Percentiles rank a stretch among this genome's conserved stretches.
Conservation (phyloP, 805 yeast genomes). For the Sungouiozyma intestinalis region DNA sequence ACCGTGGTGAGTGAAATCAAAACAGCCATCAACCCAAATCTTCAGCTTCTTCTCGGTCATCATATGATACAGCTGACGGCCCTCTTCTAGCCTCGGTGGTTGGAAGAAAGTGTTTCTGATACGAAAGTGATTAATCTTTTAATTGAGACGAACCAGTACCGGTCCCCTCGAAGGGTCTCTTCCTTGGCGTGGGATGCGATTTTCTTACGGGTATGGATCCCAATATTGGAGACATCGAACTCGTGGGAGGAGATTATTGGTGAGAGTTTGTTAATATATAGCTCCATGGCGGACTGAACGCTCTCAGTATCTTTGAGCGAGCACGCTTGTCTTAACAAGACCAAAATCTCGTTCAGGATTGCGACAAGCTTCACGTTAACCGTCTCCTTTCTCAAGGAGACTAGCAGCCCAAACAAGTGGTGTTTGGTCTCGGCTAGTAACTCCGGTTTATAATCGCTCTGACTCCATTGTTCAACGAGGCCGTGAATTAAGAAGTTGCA, state of each 20-base stretch:
- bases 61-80: constrained; percentile 4
- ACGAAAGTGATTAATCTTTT: constrained; percentile 59
- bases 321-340: not conserved
- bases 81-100: not conserved
- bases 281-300: not conserved
- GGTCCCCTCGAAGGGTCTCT: constrained; percentile 33
- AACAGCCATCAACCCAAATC: constrained; percentile 97
- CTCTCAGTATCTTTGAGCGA: not conserved
- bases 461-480: constrained; percentile 31
- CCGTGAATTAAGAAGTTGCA: constrained; percentile 34
- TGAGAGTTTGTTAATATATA: not conserved
- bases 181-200: not conserved
- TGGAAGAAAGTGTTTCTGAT: constrained; percentile 10
- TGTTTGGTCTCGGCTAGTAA: constrained; percentile 38
- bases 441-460: constrained; percentile 4
- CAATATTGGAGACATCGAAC: constrained; percentile 65
- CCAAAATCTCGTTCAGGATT: not conserved
- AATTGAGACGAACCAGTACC: constrained; percentile 66
- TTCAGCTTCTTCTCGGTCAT: constrained; percentile 16
- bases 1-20: constrained; percentile 96
- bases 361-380: constrained; percentile 34
- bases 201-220: constrained; percentile 48
- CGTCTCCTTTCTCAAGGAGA: constrained; percentile 37
- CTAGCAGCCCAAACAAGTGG: constrained; percentile 42
- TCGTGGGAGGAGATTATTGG: not conserved